Conservation (phyloP, 768 basidiomycete genomes). For the Trametes cinnabarina region DNA sequence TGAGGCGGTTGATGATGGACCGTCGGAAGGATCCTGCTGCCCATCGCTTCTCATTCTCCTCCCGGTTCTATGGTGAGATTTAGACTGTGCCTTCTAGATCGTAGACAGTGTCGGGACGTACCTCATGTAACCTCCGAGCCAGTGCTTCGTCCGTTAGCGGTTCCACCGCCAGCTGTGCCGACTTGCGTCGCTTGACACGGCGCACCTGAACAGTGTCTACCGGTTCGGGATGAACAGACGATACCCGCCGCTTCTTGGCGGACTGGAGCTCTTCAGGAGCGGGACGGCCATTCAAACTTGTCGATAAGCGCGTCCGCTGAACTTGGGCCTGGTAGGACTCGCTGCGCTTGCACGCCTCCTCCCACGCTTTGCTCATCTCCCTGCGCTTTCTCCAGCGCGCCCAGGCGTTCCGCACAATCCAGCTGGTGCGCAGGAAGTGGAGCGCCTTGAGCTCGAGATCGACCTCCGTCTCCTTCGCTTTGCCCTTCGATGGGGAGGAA, state of each 20-base stretch:
- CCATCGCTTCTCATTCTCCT: conserved; percentile 73
- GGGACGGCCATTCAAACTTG: conserved; percentile 20
- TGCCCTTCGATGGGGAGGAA: conserved; percentile 6
- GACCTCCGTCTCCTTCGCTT: conserved; percentile 1
- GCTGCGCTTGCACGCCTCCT: conserved; percentile 59
- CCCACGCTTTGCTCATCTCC: conserved; percentile 39
- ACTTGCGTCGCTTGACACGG: conserved; percentile 36
- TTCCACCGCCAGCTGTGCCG: conserved; percentile 44
- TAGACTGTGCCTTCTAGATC: too few species aligned
- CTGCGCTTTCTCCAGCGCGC: conserved; percentile 11
- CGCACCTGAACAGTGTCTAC: conserved; percentile 28
- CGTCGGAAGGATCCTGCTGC: conserved; percentile 67
- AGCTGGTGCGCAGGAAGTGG: background rate
- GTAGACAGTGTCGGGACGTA: too few species aligned
- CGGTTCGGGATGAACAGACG: conserved; percentile 2
- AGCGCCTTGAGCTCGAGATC: conserved; percentile 9
- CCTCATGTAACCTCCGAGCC: conserved; percentile 66
- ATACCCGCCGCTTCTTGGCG: conserved; percentile 29
- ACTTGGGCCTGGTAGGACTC: conserved; percentile 60
- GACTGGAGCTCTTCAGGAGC: background rate
- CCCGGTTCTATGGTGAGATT: conserved; percentile 70
- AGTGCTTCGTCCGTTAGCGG: conserved; percentile 65
- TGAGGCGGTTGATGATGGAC: conserved; percentile 41
- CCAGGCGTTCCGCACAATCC: conserved; percentile 38
- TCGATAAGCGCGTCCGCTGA: conserved; percentile 33